Evolutionary conservation across 345 rosid genomes (phyloP).

Genomic region (Lepidium didymum): DNA sequence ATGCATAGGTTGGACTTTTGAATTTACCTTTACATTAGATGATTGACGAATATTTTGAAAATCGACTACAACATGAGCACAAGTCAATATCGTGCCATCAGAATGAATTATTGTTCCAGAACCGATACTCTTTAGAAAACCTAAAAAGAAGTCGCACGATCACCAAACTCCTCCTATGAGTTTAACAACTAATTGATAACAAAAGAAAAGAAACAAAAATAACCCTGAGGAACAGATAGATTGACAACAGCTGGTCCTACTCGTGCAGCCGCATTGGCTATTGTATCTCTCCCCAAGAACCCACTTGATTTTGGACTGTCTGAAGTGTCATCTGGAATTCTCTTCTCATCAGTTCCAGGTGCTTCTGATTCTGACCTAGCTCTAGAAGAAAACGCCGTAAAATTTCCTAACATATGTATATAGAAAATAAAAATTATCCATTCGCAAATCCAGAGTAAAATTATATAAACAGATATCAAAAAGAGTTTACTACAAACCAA

Average conservation of each 20-base stretch:
- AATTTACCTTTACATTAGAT: constrained; percentile 60
- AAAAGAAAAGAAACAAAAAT: not conserved
- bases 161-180: not conserved
- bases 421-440: not conserved
- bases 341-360: constrained; percentile 22
- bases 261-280: constrained; percentile 85
- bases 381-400: constrained; percentile 33
- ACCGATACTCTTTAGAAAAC: constrained; percentile 47
- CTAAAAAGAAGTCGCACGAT: constrained; percentile 15
- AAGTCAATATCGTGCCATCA: constrained; percentile 81
- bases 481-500: constrained; percentile 33
- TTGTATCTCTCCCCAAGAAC: constrained; percentile 64
- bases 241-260: constrained; percentile 86
- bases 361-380: constrained; percentile 35
- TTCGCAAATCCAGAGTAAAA: not conserved
- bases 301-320: constrained; percentile 39
- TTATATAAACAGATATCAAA: not conserved
- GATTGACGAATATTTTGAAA: constrained; percentile 42
- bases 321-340: constrained; percentile 26
- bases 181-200: not conserved
- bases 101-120: constrained; percentile 86
- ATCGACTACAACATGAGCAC: constrained; percentile 82
- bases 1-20: not conserved
- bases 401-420: constrained; percentile 32
- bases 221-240: constrained; percentile 70